These are phyloP conservation scores for Fusarium temperatum DNA, from an alignment of 2,329 filamentous ascomycete species.

Conservation along the genomic window DNA sequence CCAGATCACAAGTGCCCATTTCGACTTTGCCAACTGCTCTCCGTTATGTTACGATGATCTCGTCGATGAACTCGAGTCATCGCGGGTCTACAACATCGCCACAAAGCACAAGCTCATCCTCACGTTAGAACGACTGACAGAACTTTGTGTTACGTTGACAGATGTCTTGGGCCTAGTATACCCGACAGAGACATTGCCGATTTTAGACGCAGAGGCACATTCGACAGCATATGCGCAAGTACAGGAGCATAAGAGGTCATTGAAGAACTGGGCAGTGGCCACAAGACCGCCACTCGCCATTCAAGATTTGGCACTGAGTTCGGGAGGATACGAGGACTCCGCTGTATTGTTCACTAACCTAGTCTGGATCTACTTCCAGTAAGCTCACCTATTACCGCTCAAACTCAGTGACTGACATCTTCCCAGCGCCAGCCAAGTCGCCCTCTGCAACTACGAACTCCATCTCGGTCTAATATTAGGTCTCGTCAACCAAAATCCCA, in stretches of 20 bases:
- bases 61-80: slow-evolving; percentile 28
- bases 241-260: slow-evolving; percentile 13
- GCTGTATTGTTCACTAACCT: slow-evolving; percentile 29
- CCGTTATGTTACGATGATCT: slow-evolving; percentile 28
- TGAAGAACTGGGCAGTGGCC: slow-evolving; percentile 13
- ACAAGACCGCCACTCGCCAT: slow-evolving; percentile 20
- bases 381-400: background rate
- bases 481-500: background rate
- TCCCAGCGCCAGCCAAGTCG: slow-evolving; percentile 21
- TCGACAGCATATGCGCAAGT: slow-evolving; percentile 19
- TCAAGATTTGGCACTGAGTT: slow-evolving; percentile 1
- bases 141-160: slow-evolving; percentile 27
- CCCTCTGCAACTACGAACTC: slow-evolving; percentile 28
- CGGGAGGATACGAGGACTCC: slow-evolving; percentile 18
- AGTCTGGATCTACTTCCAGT: slow-evolving; percentile 39
- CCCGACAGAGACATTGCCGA: slow-evolving; percentile 18
- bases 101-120: slow-evolving; percentile 33
- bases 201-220: slow-evolving; percentile 8
- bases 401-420: background rate
- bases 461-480: slow-evolving; percentile 28
- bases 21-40: slow-evolving; percentile 17
- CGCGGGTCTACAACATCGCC: slow-evolving; percentile 25
- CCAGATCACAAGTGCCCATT: slow-evolving; percentile 22
- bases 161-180: slow-evolving; percentile 29
- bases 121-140: slow-evolving; percentile 16